phyloP scores from a whole-genome alignment of 106 monocot species.

The Apostasia shenzhenica region DNA sequence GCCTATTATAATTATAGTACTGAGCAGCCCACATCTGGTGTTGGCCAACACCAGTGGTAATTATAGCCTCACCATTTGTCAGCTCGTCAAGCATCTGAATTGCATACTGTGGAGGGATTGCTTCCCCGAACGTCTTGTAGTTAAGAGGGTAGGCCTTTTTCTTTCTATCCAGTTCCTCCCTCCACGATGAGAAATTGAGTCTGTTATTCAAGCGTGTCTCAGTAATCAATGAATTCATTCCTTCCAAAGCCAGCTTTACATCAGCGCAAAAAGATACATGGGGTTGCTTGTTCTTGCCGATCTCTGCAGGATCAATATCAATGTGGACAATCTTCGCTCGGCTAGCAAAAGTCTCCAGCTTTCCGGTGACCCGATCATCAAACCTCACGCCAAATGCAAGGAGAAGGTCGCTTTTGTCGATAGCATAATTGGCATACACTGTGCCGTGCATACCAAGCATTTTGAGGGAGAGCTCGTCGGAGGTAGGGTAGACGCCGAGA shows the following conservation, averaged over 20 bases:
- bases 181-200: slow-evolving; percentile 52
- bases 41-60: slow-evolving; percentile 84
- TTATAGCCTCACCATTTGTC: slow-evolving; percentile 71
- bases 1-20: slow-evolving; percentile 51
- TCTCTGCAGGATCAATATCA: slow-evolving; percentile 87
- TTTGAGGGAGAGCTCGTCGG: slow-evolving; percentile 43
- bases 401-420: slow-evolving; percentile 66
- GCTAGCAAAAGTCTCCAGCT: slow-evolving; percentile 79
- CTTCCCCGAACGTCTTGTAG: slow-evolving; percentile 63
- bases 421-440: slow-evolving; percentile 75
- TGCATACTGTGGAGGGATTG: slow-evolving; percentile 72
- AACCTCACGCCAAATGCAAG: slow-evolving; percentile 88
- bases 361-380: slow-evolving; percentile 84
- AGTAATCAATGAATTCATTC: slow-evolving; percentile 25
- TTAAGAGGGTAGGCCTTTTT: slow-evolving; percentile 50
- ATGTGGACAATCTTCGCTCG: slow-evolving; percentile 84
- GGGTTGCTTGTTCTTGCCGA: slow-evolving; percentile 91
- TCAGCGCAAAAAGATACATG: slow-evolving; percentile 72
- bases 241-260: slow-evolving; percentile 51
- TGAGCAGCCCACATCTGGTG: slow-evolving; percentile 96
- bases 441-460: slow-evolving; percentile 95
- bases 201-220: slow-evolving; percentile 20
- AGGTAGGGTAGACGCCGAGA: slow-evolving; percentile 51
- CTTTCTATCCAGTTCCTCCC: slow-evolving; percentile 48
- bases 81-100: slow-evolving; percentile 66